These are phyloP conservation scores for Nemania serpens DNA, from an alignment of 2,329 filamentous ascomycete genomes.

Conservation along the genomic window DNA sequence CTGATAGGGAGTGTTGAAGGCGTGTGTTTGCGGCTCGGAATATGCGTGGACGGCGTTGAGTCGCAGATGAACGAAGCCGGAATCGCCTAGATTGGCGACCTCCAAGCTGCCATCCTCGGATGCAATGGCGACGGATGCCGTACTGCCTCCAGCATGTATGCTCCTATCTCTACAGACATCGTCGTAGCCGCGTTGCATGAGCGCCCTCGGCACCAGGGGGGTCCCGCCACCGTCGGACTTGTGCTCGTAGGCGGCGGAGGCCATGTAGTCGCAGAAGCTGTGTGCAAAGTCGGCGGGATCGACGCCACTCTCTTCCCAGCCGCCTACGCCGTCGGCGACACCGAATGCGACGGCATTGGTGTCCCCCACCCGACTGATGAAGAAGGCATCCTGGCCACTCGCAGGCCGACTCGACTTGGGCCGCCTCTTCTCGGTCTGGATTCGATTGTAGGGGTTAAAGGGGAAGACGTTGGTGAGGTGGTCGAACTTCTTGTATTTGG, in stretches of 20 bases:
- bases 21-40: constrained; percentile 88
- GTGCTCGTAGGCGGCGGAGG: constrained; percentile 69
- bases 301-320: constrained; percentile 90
- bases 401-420: constrained; percentile 68
- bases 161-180: constrained; percentile 73
- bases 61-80: constrained; percentile 85
- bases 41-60: constrained; percentile 83
- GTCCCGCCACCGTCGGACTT: constrained; percentile 37
- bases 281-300: constrained; percentile 96
- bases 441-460: constrained; percentile 69
- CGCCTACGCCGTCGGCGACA: constrained; percentile 92
- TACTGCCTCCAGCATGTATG: constrained; percentile 85
- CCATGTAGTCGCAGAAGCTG: constrained; percentile 92
- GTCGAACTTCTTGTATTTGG: constrained; percentile 71
- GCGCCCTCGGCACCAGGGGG: constrained; percentile 63
- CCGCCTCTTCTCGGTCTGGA: constrained; percentile 55
- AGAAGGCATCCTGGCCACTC: constrained; percentile 96
- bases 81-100: constrained; percentile 93
- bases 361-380: constrained; percentile 79
- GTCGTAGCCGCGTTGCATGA: constrained; percentile 87
- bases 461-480: constrained; percentile 72
- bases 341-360: constrained; percentile 78
- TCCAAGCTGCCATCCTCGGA: constrained; percentile 75
- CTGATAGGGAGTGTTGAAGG: constrained; percentile 97
- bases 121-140: constrained; percentile 84